A percentile compares a stretch with the other conserved stretches of the same genome.
Conservation (phyloP, 768 basidiomycete genomes). For the Rhodotorula diobovata region DNA sequence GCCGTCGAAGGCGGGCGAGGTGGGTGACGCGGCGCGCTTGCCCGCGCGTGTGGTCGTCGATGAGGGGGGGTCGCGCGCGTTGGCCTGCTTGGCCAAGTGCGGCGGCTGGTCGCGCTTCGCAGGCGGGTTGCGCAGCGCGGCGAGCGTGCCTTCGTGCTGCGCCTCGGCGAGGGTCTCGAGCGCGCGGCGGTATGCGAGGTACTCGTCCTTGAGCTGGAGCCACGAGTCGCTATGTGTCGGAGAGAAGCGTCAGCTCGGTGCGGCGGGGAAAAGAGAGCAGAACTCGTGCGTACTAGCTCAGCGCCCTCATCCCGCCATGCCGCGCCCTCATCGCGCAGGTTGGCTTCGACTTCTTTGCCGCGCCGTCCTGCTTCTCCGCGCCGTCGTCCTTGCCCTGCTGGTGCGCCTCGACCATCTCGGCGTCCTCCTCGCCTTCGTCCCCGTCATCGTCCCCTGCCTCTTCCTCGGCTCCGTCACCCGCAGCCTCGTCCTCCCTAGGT, state of each 20-base stretch:
- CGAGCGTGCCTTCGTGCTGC: slow-evolving; percentile 5
- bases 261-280: too few relatives aligned
- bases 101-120: slow-evolving; percentile 9
- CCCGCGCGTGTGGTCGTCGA: neutral
- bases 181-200: slow-evolving; percentile 35
- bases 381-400: neutral
- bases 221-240: slow-evolving; percentile 22
- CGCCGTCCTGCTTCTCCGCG: neutral
- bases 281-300: slow-evolving; percentile 19
- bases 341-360: neutral
- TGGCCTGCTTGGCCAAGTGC: slow-evolving; percentile 1
- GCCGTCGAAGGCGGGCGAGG: neutral
- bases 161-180: slow-evolving; percentile 19
- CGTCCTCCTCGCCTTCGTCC: neutral
- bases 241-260: neutral
- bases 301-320: slow-evolving; percentile 13
- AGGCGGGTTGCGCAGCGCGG: neutral
- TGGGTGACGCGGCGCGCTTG: slow-evolving; percentile 2
- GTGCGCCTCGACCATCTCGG: neutral
- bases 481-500: slow-evolving; percentile 3
- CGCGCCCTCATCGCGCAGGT: slow-evolving; percentile 1
- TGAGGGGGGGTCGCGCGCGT: neutral
- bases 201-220: slow-evolving; percentile 37
- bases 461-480: neutral
- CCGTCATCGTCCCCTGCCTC: neutral